phyloP scores from a whole-genome alignment of 192 early-diverging fungal species.

The Dissophora ornata region DNA sequence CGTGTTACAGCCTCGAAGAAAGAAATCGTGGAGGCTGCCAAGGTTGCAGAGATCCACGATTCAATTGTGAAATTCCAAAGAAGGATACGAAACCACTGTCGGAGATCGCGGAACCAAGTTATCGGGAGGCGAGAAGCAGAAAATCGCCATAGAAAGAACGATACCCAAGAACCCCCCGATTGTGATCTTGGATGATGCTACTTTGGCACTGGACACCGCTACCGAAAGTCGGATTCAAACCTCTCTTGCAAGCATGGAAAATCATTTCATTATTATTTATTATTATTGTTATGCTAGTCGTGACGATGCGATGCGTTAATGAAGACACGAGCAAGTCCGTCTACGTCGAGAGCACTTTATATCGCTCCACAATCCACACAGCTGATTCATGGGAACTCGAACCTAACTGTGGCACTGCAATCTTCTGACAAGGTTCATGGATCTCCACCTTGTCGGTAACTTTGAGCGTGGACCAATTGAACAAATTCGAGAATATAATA shows the following conservation, averaged over 20 bases:
- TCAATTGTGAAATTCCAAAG: slow-evolving; percentile 74
- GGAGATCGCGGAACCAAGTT: slow-evolving; percentile 84
- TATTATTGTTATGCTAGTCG: too few species aligned
- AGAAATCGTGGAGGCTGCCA: slow-evolving; percentile 65
- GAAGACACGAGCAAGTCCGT: not conserved
- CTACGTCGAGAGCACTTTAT: slow-evolving; percentile 12
- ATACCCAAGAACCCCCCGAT: slow-evolving; percentile 88
- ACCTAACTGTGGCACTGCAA: not conserved
- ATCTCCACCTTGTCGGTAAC: slow-evolving; percentile 37
- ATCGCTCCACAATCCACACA: slow-evolving; percentile 38
- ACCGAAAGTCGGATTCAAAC: slow-evolving; percentile 84
- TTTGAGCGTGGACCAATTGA: slow-evolving; percentile 29
- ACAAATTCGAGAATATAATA: slow-evolving; percentile 38
- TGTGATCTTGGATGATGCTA: slow-evolving; percentile 90
- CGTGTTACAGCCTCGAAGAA: slow-evolving; percentile 62
- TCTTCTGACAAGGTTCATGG: slow-evolving; percentile 35
- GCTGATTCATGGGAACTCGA: not conserved
- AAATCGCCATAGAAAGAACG: slow-evolving; percentile 92
- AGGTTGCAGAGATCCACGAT: slow-evolving; percentile 77
- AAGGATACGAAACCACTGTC: slow-evolving; percentile 88
- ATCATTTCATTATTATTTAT: too few species aligned
- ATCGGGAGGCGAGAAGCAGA: slow-evolving; percentile 94
- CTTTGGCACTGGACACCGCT: slow-evolving; percentile 83
- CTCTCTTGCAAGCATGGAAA: slow-evolving; percentile 70
- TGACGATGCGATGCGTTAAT: too few species aligned